Evolutionary conservation across 257 asterid species (phyloP), one percentile per base, ranked within the genome.

Genomic region (Solanum sejunctum): DNA sequence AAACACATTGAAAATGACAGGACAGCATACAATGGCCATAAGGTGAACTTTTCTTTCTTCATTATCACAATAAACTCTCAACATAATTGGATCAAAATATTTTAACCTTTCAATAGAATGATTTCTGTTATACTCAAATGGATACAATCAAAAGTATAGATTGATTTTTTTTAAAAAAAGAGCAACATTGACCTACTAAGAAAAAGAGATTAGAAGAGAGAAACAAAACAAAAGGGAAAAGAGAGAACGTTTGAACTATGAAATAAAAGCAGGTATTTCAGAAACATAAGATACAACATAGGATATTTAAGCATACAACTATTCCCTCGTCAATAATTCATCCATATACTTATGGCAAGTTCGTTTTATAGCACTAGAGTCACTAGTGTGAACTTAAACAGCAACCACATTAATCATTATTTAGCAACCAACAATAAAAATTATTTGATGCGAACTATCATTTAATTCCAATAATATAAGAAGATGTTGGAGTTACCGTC

Each of bases 401-500:
- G 56, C 15, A 83, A 61, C 60, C 3, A 49, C 21, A 5, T 45
- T 26, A 18, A 17, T 8, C 36, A 66, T 16, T 60, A 61, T 41
- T n/a, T 21, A 21, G 5, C n/a, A 21, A 47, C 39, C 47, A 73
- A 51, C 20, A 47, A 23, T 36, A 73, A 73, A 41, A 41, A 43
- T n/a, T 16, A 32, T 6, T 57, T 72, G 81, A 80, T 56, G 36
- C 28, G 26, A 36, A 54, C 70, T 28, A 82, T 32, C 20, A 60
- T 13, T 60, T 16, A 17, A 21, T 58, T 78, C 32, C 7, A 66
- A 81, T 69, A 83, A 84, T 32, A 21, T 36, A 69, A 43, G 55
- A 80, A 58, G 58, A 23, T 49, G 70, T 20, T 23, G 81, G 82
- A 91, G 93, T 91, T 90, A 94, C 97, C 45, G 98, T 92, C 80